Conservation (phyloP, 306 rosid species). For the Mimosa pudica region DNA sequence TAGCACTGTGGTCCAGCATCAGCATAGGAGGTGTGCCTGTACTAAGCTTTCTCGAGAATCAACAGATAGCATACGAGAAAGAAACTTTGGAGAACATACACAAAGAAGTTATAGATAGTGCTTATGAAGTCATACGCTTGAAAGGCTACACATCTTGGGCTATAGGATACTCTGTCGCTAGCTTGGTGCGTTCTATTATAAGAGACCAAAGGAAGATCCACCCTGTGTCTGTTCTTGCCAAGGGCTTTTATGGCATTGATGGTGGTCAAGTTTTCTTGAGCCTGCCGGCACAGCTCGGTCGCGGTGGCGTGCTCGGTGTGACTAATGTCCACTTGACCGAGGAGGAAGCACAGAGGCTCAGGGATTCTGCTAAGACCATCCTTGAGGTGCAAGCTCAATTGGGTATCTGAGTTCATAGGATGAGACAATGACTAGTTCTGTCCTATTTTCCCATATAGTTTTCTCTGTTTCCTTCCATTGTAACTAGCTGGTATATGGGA, state of each 20-base stretch:
- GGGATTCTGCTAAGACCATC: slow-evolving; percentile 71
- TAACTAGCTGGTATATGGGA: too few species aligned
- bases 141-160: slow-evolving; percentile 99
- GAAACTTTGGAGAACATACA: slow-evolving; percentile 73
- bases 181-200: slow-evolving; percentile 56
- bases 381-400: slow-evolving; percentile 63
- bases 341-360: slow-evolving; percentile 61
- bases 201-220: slow-evolving; percentile 88
- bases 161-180: slow-evolving; percentile 81
- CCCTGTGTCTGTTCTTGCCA: slow-evolving; percentile 76
- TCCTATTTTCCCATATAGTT: too few species aligned
- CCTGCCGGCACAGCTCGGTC: slow-evolving; percentile 82
- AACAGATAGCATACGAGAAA: slow-evolving; percentile 72
- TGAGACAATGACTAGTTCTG: neutral
- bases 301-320: slow-evolving; percentile 76
- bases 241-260: slow-evolving; percentile 66
- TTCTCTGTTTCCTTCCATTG: too few species aligned
- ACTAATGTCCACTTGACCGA: slow-evolving; percentile 68
- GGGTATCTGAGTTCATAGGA: slow-evolving; percentile 31
- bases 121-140: slow-evolving; percentile 76
- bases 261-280: slow-evolving; percentile 81
- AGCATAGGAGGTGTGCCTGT: slow-evolving; percentile 94
- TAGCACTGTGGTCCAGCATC: slow-evolving; percentile 95
- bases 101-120: slow-evolving; percentile 61
- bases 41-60: slow-evolving; percentile 69